Evolutionary conservation across 306 rosid genomes (phyloP), one percentile per base, ranked within the genome.

Genomic region (Casuarina equisetifolia): DNA sequence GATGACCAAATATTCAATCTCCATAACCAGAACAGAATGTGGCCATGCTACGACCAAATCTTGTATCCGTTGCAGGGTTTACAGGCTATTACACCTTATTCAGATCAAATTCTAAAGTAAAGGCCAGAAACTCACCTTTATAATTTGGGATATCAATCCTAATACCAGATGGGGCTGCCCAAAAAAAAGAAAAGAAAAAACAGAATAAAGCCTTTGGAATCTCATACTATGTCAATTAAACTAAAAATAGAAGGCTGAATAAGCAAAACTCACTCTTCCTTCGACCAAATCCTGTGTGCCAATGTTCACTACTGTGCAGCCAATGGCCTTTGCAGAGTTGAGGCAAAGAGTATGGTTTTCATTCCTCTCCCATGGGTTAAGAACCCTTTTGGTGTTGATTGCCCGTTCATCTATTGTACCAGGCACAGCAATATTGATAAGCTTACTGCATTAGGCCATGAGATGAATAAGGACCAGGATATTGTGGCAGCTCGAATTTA

Each of bases 271-370:
- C 78, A 96, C 99, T 78, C 96, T 86, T 90, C 94, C 98, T 88
- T 96, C 99, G 74, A 96, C 84, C 57, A 96, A 87, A 85, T 96
- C 99, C 82, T 92, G 97, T 8, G 90, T 75, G 17, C 99, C 99
- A 40, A 96, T 96, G 84, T 96, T 96, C 54, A 96, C 99, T 63
- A 96, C 98, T 0, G 96, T 96, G 87, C 99, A 96, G 83, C 99
- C 99, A 72, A 96, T 96, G 32, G 99, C 99, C 97, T 92, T 96
- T 53, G 99, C 98, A 67, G 99, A 96, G 89, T 96, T 96, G 78
- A 96, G 96, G 85, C 99, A 92, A 40, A 96, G 91, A 57, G 96
- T 96, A 74, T 96, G 99, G 75, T 96, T 96, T 77, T 96, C 99
- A 82, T 92, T 96, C 86, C 91, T 90, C 83, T 96, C 98, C 99